Conservation (phyloP, 169 alveolate species). For the Plasmodium vivax region DNA sequence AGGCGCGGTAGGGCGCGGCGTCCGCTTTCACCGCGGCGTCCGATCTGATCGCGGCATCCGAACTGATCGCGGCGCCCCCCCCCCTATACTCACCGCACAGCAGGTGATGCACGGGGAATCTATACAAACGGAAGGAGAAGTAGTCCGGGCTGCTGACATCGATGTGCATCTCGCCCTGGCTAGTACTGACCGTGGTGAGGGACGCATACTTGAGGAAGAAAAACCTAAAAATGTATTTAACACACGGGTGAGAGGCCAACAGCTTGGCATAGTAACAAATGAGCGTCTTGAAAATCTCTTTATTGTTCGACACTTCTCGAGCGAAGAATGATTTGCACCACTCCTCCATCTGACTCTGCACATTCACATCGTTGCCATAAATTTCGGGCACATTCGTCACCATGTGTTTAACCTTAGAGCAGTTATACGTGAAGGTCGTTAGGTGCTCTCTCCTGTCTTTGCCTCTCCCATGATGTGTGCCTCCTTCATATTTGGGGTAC, state of each 20-base stretch:
- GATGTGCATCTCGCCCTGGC: conserved; percentile 80
- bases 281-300: conserved; percentile 78
- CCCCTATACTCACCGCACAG: not conserved
- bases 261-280: conserved; percentile 80
- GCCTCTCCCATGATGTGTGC: not conserved
- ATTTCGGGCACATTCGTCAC: conserved; percentile 59
- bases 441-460: conserved; percentile 10
- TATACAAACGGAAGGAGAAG: conserved; percentile 71
- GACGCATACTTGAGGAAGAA: conserved; percentile 80
- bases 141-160: conserved; percentile 79
- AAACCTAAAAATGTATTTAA: conserved; percentile 78
- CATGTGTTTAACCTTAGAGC: conserved; percentile 47
- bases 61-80: not conserved
- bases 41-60: too few species aligned
- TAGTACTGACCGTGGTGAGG: conserved; percentile 81
- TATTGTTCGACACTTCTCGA: conserved; percentile 76
- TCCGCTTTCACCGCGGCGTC: not conserved
- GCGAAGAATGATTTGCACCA: conserved; percentile 76
- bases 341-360: conserved; percentile 80
- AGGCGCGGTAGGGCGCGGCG: not conserved
- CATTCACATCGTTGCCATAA: conserved; percentile 75
- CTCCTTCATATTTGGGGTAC: not conserved
- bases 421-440: conserved; percentile 39
- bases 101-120: conserved; percentile 76
- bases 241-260: conserved; percentile 79